Conservation (phyloP, 345 rosid genomes). For the Murraya koenigii region DNA sequence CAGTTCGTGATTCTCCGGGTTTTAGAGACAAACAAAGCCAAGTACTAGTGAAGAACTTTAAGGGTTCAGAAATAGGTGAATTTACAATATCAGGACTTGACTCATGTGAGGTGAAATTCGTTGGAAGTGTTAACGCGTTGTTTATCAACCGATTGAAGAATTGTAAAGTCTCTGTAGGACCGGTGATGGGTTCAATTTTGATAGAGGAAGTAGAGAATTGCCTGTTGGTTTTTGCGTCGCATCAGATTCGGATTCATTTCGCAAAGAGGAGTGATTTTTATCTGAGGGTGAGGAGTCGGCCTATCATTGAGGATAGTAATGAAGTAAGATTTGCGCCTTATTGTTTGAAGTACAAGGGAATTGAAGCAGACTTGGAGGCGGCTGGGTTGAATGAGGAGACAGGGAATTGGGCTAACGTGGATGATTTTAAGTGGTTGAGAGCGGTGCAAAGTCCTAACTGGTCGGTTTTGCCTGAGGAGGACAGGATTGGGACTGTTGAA, state of each 20-base stretch:
- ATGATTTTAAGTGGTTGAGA: conserved; percentile 89
- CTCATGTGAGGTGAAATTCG: conserved; percentile 60
- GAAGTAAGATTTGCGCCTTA: conserved; percentile 72
- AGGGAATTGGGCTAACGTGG: conserved; percentile 67
- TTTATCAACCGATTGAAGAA: conserved; percentile 58
- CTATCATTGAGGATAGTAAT: conserved; percentile 73
- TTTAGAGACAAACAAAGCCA: conserved; percentile 49
- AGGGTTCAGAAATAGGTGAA: conserved; percentile 58
- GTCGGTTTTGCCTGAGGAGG: conserved; percentile 36
- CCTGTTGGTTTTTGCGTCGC: conserved; percentile 66
- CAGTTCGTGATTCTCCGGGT: conserved; percentile 62
- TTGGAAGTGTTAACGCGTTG: conserved; percentile 49
- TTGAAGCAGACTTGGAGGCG: conserved; percentile 57
- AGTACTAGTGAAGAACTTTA: conserved; percentile 42
- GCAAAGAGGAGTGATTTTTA: conserved; percentile 66
- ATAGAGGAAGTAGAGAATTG: conserved; percentile 60
- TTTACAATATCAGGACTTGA: conserved; percentile 66
- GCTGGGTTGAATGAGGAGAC: conserved; percentile 69
- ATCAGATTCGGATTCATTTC: conserved; percentile 79
- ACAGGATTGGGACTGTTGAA: conserved; percentile 42
- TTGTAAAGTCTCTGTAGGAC: conserved; percentile 59
- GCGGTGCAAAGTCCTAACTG: conserved; percentile 51
- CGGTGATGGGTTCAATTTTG: conserved; percentile 75
- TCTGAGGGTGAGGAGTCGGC: conserved; percentile 82
- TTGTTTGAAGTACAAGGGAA: conserved; percentile 67